A percentile compares a stretch with the other conserved stretches of the same genome.
Evolutionary conservation across 2,329 filamentous ascomycete genomes (phyloP).

Genomic region (Fusarium neocosmosporiellum): DNA sequence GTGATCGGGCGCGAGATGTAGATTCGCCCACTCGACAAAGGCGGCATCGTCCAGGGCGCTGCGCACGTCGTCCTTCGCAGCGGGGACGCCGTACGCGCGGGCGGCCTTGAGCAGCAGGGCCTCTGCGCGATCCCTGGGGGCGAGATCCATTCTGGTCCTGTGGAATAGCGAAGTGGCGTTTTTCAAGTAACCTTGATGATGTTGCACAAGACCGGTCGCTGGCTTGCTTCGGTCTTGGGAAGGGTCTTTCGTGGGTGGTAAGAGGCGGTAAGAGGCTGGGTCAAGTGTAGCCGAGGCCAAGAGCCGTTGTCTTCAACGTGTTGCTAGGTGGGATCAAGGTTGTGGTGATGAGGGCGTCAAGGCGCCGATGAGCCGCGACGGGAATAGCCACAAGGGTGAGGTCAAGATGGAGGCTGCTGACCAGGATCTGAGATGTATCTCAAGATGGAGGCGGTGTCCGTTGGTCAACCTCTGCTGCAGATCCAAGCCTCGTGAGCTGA

Average conservation of each 20-base stretch:
- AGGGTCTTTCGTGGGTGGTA: neutral
- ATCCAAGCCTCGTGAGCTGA: neutral
- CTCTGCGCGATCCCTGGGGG: slow-evolving; percentile 46
- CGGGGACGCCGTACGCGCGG: slow-evolving; percentile 47
- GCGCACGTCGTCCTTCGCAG: slow-evolving; percentile 52
- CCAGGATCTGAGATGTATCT: neutral
- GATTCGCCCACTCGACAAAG: slow-evolving; percentile 60
- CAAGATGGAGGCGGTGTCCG: neutral
- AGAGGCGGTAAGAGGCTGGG: neutral
- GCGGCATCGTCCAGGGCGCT: slow-evolving; percentile 51
- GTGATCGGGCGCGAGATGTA: slow-evolving; percentile 62
- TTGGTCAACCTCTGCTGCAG: neutral
- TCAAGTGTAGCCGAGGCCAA: neutral
- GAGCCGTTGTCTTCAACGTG: neutral
- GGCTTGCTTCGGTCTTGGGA: slow-evolving; percentile 1
- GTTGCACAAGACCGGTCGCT: slow-evolving; percentile 38
- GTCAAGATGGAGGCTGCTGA: neutral
- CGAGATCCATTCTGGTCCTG: slow-evolving; percentile 45
- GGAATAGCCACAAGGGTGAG: neutral
- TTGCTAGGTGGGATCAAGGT: neutral
- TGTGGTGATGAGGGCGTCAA: neutral
- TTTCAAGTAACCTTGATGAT: slow-evolving; percentile 32
- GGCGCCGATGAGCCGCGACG: slow-evolving; percentile 10
- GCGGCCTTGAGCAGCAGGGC: slow-evolving; percentile 48
- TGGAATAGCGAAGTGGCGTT: slow-evolving; percentile 50